These are phyloP conservation scores for Cladosporium sp. DNA, from an alignment of 2,329 filamentous ascomycete genomes.

Conservation along the genomic window DNA sequence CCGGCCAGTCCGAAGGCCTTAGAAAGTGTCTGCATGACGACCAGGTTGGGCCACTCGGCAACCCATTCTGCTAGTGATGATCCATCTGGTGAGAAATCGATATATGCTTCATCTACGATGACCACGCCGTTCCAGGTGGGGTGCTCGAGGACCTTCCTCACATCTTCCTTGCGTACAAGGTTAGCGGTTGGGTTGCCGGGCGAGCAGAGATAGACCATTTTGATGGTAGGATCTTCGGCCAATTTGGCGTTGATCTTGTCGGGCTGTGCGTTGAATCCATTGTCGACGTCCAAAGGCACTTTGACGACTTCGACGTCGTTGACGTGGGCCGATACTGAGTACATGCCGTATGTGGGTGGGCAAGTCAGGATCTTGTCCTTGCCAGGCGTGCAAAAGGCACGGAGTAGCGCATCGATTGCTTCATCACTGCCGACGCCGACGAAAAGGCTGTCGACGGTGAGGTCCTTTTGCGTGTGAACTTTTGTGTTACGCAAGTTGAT, in stretches of 20 bases:
- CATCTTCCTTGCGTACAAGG: slow-evolving; percentile 69
- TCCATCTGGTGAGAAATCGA: slow-evolving; percentile 81
- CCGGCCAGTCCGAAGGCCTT: slow-evolving; percentile 96
- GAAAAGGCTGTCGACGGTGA: slow-evolving; percentile 81
- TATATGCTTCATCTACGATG: slow-evolving; percentile 91
- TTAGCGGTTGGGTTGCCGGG: slow-evolving; percentile 91
- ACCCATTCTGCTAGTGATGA: slow-evolving; percentile 89
- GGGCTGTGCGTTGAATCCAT: slow-evolving; percentile 70
- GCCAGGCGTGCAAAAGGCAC: slow-evolving; percentile 86
- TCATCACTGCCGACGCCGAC: slow-evolving; percentile 95
- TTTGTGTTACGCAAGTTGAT: slow-evolving; percentile 85
- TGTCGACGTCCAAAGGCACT: slow-evolving; percentile 71
- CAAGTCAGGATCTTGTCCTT: slow-evolving; percentile 89
- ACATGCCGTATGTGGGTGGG: slow-evolving; percentile 98
- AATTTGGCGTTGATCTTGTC: slow-evolving; percentile 64
- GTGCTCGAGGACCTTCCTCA: slow-evolving; percentile 72
- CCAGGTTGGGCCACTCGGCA: slow-evolving; percentile 85
- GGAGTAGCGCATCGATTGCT: slow-evolving; percentile 88
- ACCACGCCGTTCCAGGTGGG: slow-evolving; percentile 93
- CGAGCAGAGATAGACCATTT: slow-evolving; percentile 88
- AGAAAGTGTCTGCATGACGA: slow-evolving; percentile 97
- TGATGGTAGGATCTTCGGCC: slow-evolving; percentile 63
- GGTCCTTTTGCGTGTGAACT: slow-evolving; percentile 66
- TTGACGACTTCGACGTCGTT: slow-evolving; percentile 86
- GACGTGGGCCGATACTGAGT: slow-evolving; percentile 85